A percentile compares a stretch with the other conserved stretches of the same genome.
These are phyloP conservation scores for Leishmania arabica DNA, from an alignment of 208 protist species.

Conservation along the genomic window DNA sequence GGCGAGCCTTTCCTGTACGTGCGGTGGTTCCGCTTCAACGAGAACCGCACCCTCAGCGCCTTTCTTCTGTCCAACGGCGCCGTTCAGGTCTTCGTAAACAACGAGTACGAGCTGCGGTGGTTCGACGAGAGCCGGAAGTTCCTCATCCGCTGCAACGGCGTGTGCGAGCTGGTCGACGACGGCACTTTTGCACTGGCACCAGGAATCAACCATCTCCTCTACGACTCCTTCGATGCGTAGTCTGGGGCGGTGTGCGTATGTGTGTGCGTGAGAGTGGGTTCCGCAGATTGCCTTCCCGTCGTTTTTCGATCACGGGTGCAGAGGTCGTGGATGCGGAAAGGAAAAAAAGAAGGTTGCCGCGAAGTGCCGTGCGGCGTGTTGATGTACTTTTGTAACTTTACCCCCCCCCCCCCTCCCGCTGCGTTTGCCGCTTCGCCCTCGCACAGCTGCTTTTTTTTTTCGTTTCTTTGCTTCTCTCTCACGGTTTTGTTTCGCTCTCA, in stretches of 20 bases:
- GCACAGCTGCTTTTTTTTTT: slow-evolving; percentile 11
- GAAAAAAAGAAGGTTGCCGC: not conserved
- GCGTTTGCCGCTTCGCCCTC: not conserved
- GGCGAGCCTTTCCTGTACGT: slow-evolving; percentile 83
- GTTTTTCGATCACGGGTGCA: not conserved
- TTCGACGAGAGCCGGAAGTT: slow-evolving; percentile 85
- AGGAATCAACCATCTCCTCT: slow-evolving; percentile 71
- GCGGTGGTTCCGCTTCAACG: slow-evolving; percentile 88
- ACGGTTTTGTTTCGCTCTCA: not conserved
- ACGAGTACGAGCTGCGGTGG: slow-evolving; percentile 87
- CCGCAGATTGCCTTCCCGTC: not conserved
- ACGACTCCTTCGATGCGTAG: slow-evolving; percentile 54
- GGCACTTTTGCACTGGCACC: slow-evolving; percentile 55
- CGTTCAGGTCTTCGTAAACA: slow-evolving; percentile 81
- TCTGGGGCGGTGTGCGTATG: not conserved
- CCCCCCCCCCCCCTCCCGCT: too few relatives aligned
- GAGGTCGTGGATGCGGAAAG: not conserved
- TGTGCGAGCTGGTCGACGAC: slow-evolving; percentile 86
- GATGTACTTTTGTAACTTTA: not conserved
- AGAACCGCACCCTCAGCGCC: slow-evolving; percentile 59
- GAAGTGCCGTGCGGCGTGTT: not conserved
- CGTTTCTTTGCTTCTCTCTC: not conserved
- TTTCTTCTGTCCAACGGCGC: slow-evolving; percentile 89
- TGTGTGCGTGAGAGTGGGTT: not conserved
- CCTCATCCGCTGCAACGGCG: slow-evolving; percentile 78